Evolutionary conservation across 2,329 filamentous ascomycete genomes (phyloP).

Genomic region (Aspergillus proliferans): DNA sequence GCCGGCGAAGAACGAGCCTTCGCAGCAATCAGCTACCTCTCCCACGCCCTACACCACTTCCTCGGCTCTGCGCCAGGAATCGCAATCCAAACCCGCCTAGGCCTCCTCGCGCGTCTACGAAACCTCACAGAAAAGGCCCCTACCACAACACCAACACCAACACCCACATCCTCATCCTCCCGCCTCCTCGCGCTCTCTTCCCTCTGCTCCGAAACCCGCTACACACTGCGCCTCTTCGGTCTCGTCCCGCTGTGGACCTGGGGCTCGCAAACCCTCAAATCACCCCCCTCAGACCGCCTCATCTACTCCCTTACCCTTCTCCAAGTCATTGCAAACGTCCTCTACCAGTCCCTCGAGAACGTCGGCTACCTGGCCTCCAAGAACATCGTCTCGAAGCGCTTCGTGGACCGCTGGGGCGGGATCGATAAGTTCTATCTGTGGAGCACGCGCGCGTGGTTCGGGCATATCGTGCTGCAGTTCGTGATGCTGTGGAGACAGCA

Average conservation of each 20-base stretch:
- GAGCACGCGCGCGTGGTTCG: conserved; percentile 75
- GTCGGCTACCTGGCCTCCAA: conserved; percentile 68
- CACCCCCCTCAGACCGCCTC: conserved; percentile 37
- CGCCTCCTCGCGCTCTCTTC: conserved; percentile 44
- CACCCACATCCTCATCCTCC: conserved; percentile 22
- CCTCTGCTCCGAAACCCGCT: conserved; percentile 46
- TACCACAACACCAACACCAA: conserved; percentile 24
- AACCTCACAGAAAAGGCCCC: conserved; percentile 3
- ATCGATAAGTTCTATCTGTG: conserved; percentile 60
- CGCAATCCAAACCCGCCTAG: conserved; percentile 37
- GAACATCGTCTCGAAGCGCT: conserved; percentile 53
- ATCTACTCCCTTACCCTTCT: conserved; percentile 54
- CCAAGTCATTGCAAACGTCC: conserved; percentile 61
- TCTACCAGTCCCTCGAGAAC: conserved; percentile 80
- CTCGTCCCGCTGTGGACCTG: conserved; percentile 72
- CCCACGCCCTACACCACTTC: conserved; percentile 57
- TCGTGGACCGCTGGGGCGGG: conserved; percentile 41
- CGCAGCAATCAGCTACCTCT: conserved; percentile 61
- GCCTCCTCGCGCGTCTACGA: conserved; percentile 34
- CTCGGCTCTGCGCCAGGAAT: conserved; percentile 47
- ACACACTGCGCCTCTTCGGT: conserved; percentile 53
- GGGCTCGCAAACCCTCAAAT: conserved; percentile 59
- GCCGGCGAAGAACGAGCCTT: conserved; percentile 65
- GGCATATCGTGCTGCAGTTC: conserved; percentile 71
- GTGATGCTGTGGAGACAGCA: conserved; percentile 53